phyloP scores from a whole-genome alignment of 345 rosid species.

The Orychophragmus violaceus region DNA sequence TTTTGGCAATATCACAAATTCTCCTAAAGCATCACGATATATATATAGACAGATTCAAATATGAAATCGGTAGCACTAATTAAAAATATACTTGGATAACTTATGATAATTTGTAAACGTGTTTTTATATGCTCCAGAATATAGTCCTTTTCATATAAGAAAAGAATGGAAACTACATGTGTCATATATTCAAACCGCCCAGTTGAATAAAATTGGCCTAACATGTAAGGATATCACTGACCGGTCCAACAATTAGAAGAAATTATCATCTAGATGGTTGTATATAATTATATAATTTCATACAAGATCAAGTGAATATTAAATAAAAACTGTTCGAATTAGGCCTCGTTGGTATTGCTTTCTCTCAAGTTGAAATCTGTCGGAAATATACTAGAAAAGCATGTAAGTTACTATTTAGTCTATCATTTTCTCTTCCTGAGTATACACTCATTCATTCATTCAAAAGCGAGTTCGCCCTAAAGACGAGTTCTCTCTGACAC shows the following conservation, averaged over 20 bases:
- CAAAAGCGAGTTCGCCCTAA: too few relatives aligned
- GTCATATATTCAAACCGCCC: conserved; percentile 16
- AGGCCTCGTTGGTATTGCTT: conserved; percentile 24
- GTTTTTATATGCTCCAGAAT: neutral
- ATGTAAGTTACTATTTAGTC: neutral
- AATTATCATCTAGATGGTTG: conserved; percentile 10
- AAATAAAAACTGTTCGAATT: conserved; percentile 3
- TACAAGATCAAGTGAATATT: conserved; percentile 7
- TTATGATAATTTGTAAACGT: neutral
- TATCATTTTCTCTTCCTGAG: too few relatives aligned
- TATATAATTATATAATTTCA: neutral
- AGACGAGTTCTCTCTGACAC: too few relatives aligned
- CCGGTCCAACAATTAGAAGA: neutral
- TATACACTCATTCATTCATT: too few relatives aligned
- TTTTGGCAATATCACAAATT: too few relatives aligned
- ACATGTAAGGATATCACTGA: neutral
- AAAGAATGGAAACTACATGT: neutral
- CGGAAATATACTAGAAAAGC: neutral
- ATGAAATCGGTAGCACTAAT: neutral
- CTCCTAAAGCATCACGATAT: too few relatives aligned
- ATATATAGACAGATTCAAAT: neutral
- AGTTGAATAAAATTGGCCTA: conserved; percentile 20
- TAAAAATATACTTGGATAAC: neutral
- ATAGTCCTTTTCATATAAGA: neutral
- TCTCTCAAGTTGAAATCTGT: neutral